Evolutionary conservation across 495 filamentous ascomycete species (phyloP).

Genomic region (Tuber magnatum): DNA sequence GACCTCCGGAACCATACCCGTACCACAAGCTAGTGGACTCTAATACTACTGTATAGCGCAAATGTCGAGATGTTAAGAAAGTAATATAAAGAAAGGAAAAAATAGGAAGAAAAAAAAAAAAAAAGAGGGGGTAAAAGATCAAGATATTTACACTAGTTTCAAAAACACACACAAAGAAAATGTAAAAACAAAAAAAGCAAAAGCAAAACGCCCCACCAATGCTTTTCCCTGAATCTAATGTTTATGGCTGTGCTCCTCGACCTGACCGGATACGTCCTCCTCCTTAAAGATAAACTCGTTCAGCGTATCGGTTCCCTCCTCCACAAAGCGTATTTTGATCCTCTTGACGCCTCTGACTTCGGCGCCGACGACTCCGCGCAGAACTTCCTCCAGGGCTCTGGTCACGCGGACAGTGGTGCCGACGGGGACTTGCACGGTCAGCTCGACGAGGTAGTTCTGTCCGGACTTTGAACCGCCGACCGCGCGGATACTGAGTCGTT

Average conservation of each 20-base stretch:
- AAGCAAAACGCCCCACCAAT: conserved; percentile 1
- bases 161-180: not conserved
- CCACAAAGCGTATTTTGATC: conserved; percentile 73
- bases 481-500: conserved; percentile 57
- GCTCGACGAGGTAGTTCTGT: conserved; percentile 86
- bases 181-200: not conserved
- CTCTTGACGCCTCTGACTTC: conserved; percentile 74
- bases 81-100: not conserved
- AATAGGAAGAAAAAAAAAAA: not conserved
- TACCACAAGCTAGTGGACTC: not conserved
- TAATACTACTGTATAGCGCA: not conserved
- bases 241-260: conserved; percentile 28
- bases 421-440: conserved; percentile 71
- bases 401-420: conserved; percentile 64
- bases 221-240: conserved; percentile 18
- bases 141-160: not conserved
- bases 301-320: conserved; percentile 45
- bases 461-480: conserved; percentile 86
- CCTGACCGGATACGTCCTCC: conserved; percentile 24
- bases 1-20: no score
- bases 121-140: not conserved
- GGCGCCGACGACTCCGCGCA: conserved; percentile 61
- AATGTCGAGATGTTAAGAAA: not conserved
- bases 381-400: conserved; percentile 59
- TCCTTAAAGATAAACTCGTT: conserved; percentile 37